These are phyloP conservation scores for Trichoderma koningiopsis DNA, from an alignment of 2,329 filamentous ascomycete genomes.

Conservation along the genomic window DNA sequence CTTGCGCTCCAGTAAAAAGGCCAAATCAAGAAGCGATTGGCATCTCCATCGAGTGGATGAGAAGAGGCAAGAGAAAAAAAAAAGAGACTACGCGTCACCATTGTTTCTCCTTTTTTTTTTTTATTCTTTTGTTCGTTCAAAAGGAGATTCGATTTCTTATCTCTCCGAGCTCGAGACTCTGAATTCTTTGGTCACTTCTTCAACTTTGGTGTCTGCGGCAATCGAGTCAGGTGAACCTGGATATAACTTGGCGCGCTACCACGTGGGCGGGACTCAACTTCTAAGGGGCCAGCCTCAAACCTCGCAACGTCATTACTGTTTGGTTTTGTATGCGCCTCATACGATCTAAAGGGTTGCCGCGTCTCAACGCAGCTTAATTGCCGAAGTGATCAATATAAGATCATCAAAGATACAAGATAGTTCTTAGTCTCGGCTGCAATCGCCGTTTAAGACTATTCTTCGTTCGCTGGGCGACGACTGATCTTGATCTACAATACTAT, in stretches of 20 bases:
- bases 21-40: slow-evolving; percentile 1
- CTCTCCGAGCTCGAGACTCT: background rate
- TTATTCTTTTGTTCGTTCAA: background rate
- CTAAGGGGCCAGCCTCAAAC: background rate
- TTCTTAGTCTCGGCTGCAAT: background rate
- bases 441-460: background rate
- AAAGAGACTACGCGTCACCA: background rate
- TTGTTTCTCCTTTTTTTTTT: background rate
- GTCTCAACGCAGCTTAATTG: background rate
- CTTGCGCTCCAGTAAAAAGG: background rate
- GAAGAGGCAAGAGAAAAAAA: background rate
- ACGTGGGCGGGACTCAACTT: slow-evolving; percentile 16
- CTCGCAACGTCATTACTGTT: background rate
- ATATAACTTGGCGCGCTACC: background rate
- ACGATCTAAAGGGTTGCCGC: background rate
- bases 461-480: background rate
- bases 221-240: background rate
- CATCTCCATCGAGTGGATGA: background rate
- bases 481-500: background rate
- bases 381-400: background rate
- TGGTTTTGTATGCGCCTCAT: background rate
- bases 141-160: background rate
- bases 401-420: background rate
- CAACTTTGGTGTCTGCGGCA: background rate
- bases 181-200: background rate